A percentile compares a stretch with the other conserved stretches of the same genome.
Evolutionary conservation across 2,329 filamentous ascomycete genomes (phyloP).

Genomic region (Colletotrichum liriopes): DNA sequence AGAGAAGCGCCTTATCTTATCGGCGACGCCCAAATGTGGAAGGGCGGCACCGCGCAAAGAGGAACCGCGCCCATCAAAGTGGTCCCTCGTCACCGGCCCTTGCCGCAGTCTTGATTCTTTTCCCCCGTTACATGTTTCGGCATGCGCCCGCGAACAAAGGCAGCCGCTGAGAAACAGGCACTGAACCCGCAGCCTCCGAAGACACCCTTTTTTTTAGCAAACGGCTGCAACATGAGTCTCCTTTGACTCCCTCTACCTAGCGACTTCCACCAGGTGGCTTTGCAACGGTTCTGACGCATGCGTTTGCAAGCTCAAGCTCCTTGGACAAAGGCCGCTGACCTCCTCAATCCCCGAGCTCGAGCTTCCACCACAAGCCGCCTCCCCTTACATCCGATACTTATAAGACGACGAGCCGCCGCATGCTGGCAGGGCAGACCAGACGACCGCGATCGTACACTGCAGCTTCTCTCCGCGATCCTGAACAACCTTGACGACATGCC

Average conservation of each 20-base stretch:
- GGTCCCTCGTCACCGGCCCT: slow-evolving; percentile 37
- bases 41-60: slow-evolving; percentile 13
- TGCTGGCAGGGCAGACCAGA: slow-evolving; percentile 19
- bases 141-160: slow-evolving; percentile 37
- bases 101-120: slow-evolving; percentile 29
- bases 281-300: slow-evolving; percentile 34
- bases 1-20: slow-evolving; percentile 37
- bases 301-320: slow-evolving; percentile 32
- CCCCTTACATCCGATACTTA: neutral
- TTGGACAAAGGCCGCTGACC: slow-evolving; percentile 31
- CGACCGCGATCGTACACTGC: neutral
- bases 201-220: slow-evolving; percentile 7
- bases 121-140: slow-evolving; percentile 29
- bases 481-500: slow-evolving; percentile 34
- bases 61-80: slow-evolving; percentile 17
- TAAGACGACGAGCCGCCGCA: slow-evolving; percentile 20
- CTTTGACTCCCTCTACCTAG: slow-evolving; percentile 39
- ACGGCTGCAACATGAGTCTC: slow-evolving; percentile 22
- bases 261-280: slow-evolving; percentile 33
- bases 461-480: slow-evolving; percentile 14
- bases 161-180: slow-evolving; percentile 23
- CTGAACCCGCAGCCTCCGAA: slow-evolving; percentile 10
- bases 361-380: neutral
- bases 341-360: neutral
- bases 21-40: slow-evolving; percentile 13